Conservation (phyloP, 108 stramenopile species). For the Skeletonema potamos region DNA sequence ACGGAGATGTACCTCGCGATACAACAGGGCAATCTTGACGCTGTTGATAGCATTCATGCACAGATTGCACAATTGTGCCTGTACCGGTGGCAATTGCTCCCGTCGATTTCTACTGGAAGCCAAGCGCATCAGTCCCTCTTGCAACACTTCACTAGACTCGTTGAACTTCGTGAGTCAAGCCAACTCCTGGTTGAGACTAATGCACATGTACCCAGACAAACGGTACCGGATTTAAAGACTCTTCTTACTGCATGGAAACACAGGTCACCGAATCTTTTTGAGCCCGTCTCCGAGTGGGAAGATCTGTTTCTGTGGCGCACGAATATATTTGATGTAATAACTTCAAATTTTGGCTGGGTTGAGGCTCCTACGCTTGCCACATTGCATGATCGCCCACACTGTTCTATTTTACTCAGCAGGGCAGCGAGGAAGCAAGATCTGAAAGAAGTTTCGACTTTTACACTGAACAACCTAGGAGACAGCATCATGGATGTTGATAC, state of each 20-base stretch:
- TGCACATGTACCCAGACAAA: slow-evolving; percentile 68
- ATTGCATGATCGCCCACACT: slow-evolving; percentile 94
- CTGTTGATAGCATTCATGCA: slow-evolving; percentile 87
- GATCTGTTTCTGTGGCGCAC: slow-evolving; percentile 89
- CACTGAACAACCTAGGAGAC: slow-evolving; percentile 61
- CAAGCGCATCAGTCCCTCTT: slow-evolving; percentile 72
- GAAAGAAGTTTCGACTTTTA: slow-evolving; percentile 60
- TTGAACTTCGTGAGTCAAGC: slow-evolving; percentile 94
- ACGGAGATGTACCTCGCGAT: slow-evolving; percentile 80
- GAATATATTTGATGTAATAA: slow-evolving; percentile 83
- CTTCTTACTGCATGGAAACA: slow-evolving; percentile 90
- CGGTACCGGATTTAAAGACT: slow-evolving; percentile 89
- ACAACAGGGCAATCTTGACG: slow-evolving; percentile 80
- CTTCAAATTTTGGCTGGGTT: slow-evolving; percentile 77
- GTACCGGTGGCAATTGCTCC: slow-evolving; percentile 73
- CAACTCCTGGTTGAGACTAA: slow-evolving; percentile 91
- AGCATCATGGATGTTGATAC: slow-evolving; percentile 86
- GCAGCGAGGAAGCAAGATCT: slow-evolving; percentile 89
- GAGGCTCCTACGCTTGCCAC: slow-evolving; percentile 81
- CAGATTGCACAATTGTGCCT: slow-evolving; percentile 84
- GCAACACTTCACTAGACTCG: slow-evolving; percentile 87
- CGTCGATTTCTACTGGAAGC: slow-evolving; percentile 65
- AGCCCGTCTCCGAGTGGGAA: slow-evolving; percentile 86
- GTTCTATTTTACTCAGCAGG: slow-evolving; percentile 80
- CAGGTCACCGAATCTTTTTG: slow-evolving; percentile 89